phyloP scores from a whole-genome alignment of 177 flowering plant species.

The Vitis hybrid region DNA sequence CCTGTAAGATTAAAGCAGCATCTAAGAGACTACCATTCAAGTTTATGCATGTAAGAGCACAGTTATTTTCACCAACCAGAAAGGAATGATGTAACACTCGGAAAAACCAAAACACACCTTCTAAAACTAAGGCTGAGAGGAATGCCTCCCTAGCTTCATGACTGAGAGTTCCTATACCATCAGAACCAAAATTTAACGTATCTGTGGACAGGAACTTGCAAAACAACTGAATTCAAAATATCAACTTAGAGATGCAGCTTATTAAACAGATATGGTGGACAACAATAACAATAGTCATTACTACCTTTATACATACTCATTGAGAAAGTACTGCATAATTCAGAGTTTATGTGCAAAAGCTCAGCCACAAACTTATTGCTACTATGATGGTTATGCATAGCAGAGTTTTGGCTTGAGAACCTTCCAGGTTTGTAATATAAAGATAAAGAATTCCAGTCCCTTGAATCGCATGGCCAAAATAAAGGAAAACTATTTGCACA shows the following conservation, averaged over 20 bases:
- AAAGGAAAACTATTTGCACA: too few species aligned
- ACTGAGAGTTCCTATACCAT: constrained; percentile 76
- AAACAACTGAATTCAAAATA: background rate
- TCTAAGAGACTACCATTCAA: background rate
- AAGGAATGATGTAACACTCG: background rate
- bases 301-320: background rate
- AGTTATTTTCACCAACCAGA: background rate
- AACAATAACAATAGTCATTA: background rate
- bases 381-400: background rate
- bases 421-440: too few species aligned
- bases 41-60: background rate
- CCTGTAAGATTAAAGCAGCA: constrained; percentile 38
- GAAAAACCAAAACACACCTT: constrained; percentile 49
- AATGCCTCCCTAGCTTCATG: constrained; percentile 91
- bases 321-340: background rate
- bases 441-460: too few species aligned
- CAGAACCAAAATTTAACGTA: constrained; percentile 1
- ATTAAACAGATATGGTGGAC: background rate
- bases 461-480: too few species aligned
- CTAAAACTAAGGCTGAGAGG: constrained; percentile 80
- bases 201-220: background rate
- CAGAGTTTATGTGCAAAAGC: background rate
- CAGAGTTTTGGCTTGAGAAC: too few species aligned
- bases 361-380: background rate
- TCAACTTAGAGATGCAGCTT: background rate